Conservation (phyloP, 176 grass and related monocot species). For the Cenchrus americanus region DNA sequence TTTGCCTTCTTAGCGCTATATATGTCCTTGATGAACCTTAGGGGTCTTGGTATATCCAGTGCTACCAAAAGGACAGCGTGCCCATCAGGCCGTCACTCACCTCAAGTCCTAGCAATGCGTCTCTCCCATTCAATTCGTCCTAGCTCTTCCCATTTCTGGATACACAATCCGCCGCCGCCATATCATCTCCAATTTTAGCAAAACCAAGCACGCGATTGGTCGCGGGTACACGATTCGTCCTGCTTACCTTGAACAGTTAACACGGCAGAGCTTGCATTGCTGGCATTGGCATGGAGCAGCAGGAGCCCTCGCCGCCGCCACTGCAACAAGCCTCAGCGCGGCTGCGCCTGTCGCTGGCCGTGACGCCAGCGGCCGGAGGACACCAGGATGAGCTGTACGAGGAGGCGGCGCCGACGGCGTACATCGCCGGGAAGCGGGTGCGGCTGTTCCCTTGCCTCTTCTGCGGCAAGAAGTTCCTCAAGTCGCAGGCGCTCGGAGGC, state of each 20-base stretch:
- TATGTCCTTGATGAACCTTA: too few species aligned
- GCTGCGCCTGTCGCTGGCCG: conserved; percentile 44
- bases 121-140: background rate
- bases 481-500: conserved; percentile 87
- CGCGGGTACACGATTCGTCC: too few species aligned
- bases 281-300: background rate
- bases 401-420: conserved; percentile 2
- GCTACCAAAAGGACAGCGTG: too few species aligned
- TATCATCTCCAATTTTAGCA: background rate
- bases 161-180: background rate
- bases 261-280: background rate
- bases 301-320: background rate
- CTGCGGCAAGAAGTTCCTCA: conserved; percentile 73
- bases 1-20: too few species aligned
- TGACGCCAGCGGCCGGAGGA: background rate
- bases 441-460: conserved; percentile 75
- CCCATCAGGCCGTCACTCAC: too few species aligned
- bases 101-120: background rate
- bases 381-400: background rate
- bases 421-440: conserved; percentile 47
- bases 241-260: background rate
- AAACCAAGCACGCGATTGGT: background rate
- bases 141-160: conserved; percentile 6
- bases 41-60: too few species aligned
- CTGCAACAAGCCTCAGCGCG: background rate